Evolutionary conservation across 306 rosid species (phyloP), one percentile per base, ranked within the genome.

Genomic region (Heteromeles arbutifolia): DNA sequence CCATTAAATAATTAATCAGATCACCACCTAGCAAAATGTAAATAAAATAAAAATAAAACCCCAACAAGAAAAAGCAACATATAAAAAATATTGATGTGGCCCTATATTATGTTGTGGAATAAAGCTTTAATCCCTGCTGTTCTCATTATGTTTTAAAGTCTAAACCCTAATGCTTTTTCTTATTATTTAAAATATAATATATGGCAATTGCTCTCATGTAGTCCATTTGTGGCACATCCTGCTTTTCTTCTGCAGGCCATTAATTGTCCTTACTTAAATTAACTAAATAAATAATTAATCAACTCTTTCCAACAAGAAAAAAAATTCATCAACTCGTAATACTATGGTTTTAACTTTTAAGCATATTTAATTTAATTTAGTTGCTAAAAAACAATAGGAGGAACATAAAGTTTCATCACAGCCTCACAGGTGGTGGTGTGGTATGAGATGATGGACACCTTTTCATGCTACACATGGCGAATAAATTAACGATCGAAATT

Each of bases 351-450:
- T 77, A 65, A 65, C 8, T 32, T 28, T 68, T 77, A 65, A 65
- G 65, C 39, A 39, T 69, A 54, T 67, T n/a, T 34, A 9, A 77
- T 26, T 41, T 31, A 11, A 54, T 14, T 50, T 7, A 77, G n/a
- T 25, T n/a, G 24, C 53, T 56, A 54, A 26, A 26, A 28, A 45
- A 59, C 57, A 63, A 50, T 31, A 31, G 50, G 72, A 56, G 53
- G 45, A 62, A 61, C 71, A 78, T 8, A 70, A 53, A 73, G 76
- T 58, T 78, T 4, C 71, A 50, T 70, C 81, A 62, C 65, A 56
- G 8, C 22, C 28, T 54, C 11, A 18, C 13, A 59, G 77, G 68
- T 29, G 31, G 67, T 29, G 43, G 67, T 29, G 67, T 29, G 70
- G 78, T 74, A 29, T 45, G 59, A 45, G 45, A 74, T 45, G 25